Percentiles rank a stretch among this genome's conserved stretches.
Evolutionary conservation across 192 early-diverging fungal genomes (phyloP).

Genomic region (Coemansia sp.): DNA sequence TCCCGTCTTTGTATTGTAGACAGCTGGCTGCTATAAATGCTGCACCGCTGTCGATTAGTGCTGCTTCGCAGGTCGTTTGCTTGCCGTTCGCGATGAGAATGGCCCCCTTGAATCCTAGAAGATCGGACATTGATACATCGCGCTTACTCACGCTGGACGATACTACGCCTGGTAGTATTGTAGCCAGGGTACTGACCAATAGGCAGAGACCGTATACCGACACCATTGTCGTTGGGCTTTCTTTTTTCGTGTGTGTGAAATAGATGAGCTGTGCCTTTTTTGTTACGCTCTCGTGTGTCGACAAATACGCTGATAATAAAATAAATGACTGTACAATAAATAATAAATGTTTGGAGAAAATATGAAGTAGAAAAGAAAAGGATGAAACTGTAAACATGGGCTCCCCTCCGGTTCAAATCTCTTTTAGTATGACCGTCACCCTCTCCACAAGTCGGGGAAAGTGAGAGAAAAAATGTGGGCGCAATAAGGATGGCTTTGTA

Average conservation of each 20-base stretch:
- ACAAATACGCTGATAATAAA: background rate
- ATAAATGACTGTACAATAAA: background rate
- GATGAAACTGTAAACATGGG: background rate
- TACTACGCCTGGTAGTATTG: background rate
- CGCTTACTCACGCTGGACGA: conserved; percentile 4
- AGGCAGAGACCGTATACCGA: conserved; percentile 5
- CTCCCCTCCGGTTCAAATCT: background rate
- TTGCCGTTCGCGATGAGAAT: conserved; percentile 29
- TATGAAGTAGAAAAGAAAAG: background rate
- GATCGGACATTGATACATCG: conserved; percentile 18
- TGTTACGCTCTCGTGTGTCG: background rate
- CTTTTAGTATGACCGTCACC: background rate
- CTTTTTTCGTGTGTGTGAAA: background rate
- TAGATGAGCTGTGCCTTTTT: conserved; percentile 1
- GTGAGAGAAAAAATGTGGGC: background rate
- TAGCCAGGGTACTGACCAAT: background rate
- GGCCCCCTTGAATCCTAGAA: conserved; percentile 23
- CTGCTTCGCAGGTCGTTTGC: conserved; percentile 46
- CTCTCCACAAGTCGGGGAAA: background rate
- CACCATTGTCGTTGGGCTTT: conserved; percentile 7
- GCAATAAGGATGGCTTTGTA: background rate
- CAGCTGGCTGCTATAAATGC: conserved; percentile 48
- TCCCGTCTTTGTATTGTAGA: conserved; percentile 14
- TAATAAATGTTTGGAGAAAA: background rate
- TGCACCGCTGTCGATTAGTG: conserved; percentile 38